These are phyloP conservation scores for Trichoderma sp. DNA, from an alignment of 2,329 filamentous ascomycete species.

Conservation along the genomic window DNA sequence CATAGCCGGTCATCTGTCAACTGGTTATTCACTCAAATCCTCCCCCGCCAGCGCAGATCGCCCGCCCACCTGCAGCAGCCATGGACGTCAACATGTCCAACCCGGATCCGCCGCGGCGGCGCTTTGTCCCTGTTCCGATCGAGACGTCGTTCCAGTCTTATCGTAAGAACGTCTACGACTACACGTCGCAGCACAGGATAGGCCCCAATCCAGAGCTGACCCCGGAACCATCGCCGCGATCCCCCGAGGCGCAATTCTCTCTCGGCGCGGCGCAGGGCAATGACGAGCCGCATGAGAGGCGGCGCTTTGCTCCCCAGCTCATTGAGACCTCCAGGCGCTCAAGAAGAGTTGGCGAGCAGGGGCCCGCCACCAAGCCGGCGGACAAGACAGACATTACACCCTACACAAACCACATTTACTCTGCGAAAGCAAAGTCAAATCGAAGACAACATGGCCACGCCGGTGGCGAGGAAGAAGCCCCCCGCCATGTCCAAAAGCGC, in stretches of 20 bases:
- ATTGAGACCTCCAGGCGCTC: slow-evolving; percentile 77
- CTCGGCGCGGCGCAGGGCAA: slow-evolving; percentile 42
- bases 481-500: slow-evolving; percentile 35
- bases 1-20: neutral
- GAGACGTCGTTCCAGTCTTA: slow-evolving; percentile 69
- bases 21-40: neutral
- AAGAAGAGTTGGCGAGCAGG: slow-evolving; percentile 65
- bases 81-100: slow-evolving; percentile 39
- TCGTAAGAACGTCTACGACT: slow-evolving; percentile 39
- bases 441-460: slow-evolving; percentile 35
- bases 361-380: slow-evolving; percentile 62
- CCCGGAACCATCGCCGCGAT: slow-evolving; percentile 54
- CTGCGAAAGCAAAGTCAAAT: slow-evolving; percentile 44
- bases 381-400: slow-evolving; percentile 74
- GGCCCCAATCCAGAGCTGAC: slow-evolving; percentile 61
- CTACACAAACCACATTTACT: slow-evolving; percentile 63
- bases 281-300: slow-evolving; percentile 44
- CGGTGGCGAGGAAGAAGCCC: slow-evolving; percentile 33
- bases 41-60: neutral
- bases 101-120: slow-evolving; percentile 50
- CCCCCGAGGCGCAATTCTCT: slow-evolving; percentile 48
- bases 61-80: slow-evolving; percentile 15
- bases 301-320: slow-evolving; percentile 73
- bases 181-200: slow-evolving; percentile 30
- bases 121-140: slow-evolving; percentile 69